Evolutionary conservation across 2,329 filamentous ascomycete genomes (phyloP).

Genomic region (Penicillium sp.): DNA sequence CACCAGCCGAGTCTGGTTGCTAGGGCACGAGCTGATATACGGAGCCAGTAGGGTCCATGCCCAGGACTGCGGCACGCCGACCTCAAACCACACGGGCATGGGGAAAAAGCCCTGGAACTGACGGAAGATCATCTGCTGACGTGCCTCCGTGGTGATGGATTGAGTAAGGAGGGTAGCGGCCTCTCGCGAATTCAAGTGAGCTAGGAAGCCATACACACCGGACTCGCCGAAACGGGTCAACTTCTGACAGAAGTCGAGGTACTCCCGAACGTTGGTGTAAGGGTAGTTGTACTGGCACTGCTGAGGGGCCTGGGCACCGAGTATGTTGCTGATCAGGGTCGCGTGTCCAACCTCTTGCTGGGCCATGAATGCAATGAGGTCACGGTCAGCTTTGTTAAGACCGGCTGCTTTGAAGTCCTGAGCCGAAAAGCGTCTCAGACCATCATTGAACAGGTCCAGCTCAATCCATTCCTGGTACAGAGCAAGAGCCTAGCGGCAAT

Average conservation of each 20-base stretch:
- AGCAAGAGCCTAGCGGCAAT: slow-evolving; percentile 53
- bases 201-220: slow-evolving; percentile 76
- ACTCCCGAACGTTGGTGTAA: slow-evolving; percentile 70
- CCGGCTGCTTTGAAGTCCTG: slow-evolving; percentile 69
- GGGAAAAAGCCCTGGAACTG: slow-evolving; percentile 78
- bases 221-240: slow-evolving; percentile 78
- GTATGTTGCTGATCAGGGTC: slow-evolving; percentile 73
- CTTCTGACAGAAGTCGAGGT: slow-evolving; percentile 80
- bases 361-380: slow-evolving; percentile 72
- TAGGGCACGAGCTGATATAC: slow-evolving; percentile 74
- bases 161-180: slow-evolving; percentile 71
- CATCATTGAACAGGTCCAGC: slow-evolving; percentile 77
- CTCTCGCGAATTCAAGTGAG: slow-evolving; percentile 73
- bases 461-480: slow-evolving; percentile 85
- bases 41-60: slow-evolving; percentile 78
- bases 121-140: slow-evolving; percentile 81
- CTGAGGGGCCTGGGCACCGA: slow-evolving; percentile 66
- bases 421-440: slow-evolving; percentile 65
- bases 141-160: slow-evolving; percentile 73
- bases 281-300: slow-evolving; percentile 84
- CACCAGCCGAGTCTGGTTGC: slow-evolving; percentile 67
- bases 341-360: slow-evolving; percentile 76
- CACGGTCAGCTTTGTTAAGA: slow-evolving; percentile 66
- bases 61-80: slow-evolving; percentile 79
- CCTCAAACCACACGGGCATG: slow-evolving; percentile 79